Evolutionary conservation across 805 yeast genomes (phyloP).

Genomic region (Jamesozyma spencerorum): DNA sequence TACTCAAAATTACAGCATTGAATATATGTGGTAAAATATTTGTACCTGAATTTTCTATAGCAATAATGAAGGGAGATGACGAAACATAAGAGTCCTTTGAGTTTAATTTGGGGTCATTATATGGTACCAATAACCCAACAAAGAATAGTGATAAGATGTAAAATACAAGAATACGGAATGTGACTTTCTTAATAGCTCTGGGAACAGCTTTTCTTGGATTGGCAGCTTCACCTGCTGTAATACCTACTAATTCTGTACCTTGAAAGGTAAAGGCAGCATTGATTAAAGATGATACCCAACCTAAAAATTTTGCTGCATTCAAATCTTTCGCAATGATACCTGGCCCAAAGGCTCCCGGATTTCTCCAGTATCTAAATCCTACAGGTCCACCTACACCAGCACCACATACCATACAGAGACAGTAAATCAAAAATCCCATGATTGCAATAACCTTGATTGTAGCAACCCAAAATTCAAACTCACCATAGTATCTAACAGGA

Average conservation of each 20-base stretch:
- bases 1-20: slow-evolving; percentile 58
- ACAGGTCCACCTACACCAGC: slow-evolving; percentile 61
- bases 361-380: slow-evolving; percentile 74
- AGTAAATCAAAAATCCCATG: slow-evolving; percentile 59
- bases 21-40: slow-evolving; percentile 56
- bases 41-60: slow-evolving; percentile 61
- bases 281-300: slow-evolving; percentile 60
- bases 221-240: slow-evolving; percentile 64
- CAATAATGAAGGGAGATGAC: slow-evolving; percentile 64
- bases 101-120: slow-evolving; percentile 45
- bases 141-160: slow-evolving; percentile 58
- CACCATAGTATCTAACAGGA: slow-evolving; percentile 67
- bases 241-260: slow-evolving; percentile 70
- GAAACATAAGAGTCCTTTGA: slow-evolving; percentile 35
- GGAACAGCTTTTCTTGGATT: slow-evolving; percentile 67
- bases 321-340: slow-evolving; percentile 43
- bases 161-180: slow-evolving; percentile 55
- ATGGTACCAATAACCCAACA: slow-evolving; percentile 64
- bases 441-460: slow-evolving; percentile 58
- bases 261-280: slow-evolving; percentile 75
- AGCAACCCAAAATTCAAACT: slow-evolving; percentile 68
- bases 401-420: slow-evolving; percentile 66
- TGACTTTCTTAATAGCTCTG: slow-evolving; percentile 59
- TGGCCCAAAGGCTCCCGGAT: slow-evolving; percentile 70
- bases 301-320: slow-evolving; percentile 52